phyloP scores from a whole-genome alignment of 768 basidiomycete genomes.

The Serendipita sp. region DNA sequence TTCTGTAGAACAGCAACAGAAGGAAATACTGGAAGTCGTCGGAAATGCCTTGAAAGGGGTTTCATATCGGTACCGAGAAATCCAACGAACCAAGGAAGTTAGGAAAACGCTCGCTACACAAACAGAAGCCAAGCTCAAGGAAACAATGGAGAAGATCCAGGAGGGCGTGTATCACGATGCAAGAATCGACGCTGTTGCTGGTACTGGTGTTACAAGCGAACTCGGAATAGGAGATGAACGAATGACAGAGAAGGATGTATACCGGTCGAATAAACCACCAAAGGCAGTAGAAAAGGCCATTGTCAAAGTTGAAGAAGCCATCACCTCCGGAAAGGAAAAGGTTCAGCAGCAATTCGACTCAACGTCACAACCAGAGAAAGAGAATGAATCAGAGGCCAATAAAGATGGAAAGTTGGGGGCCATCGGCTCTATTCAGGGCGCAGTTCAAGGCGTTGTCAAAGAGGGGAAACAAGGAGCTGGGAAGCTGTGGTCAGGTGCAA shows the following conservation, averaged over 20 bases:
- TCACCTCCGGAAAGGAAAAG: slow-evolving; percentile 5
- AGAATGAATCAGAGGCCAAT: slow-evolving; percentile 9
- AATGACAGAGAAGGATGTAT: slow-evolving; percentile 24
- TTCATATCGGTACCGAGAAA: slow-evolving; percentile 29
- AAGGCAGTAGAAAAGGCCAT: not conserved
- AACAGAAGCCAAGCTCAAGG: slow-evolving; percentile 21
- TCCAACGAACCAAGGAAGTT: slow-evolving; percentile 24
- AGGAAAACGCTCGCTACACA: slow-evolving; percentile 23
- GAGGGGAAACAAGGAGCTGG: slow-evolving; percentile 9
- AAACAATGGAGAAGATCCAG: slow-evolving; percentile 26
- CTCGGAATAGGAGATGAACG: slow-evolving; percentile 68
- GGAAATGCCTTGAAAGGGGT: slow-evolving; percentile 53
- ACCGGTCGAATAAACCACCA: slow-evolving; percentile 3
- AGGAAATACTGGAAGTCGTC: slow-evolving; percentile 68
- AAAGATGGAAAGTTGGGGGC: not conserved
- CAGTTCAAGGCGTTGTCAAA: not conserved
- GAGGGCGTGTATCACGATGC: slow-evolving; percentile 75
- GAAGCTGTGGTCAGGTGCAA: slow-evolving; percentile 14
- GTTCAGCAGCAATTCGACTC: not conserved
- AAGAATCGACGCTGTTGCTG: slow-evolving; percentile 66
- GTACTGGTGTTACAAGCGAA: slow-evolving; percentile 75
- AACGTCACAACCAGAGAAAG: slow-evolving; percentile 12
- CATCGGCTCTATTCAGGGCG: not conserved
- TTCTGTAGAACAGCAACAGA: slow-evolving; percentile 66
- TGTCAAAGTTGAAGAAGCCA: slow-evolving; percentile 12